phyloP scores from a whole-genome alignment of 2,329 filamentous ascomycete species.

The Fusarium armeniacum region DNA sequence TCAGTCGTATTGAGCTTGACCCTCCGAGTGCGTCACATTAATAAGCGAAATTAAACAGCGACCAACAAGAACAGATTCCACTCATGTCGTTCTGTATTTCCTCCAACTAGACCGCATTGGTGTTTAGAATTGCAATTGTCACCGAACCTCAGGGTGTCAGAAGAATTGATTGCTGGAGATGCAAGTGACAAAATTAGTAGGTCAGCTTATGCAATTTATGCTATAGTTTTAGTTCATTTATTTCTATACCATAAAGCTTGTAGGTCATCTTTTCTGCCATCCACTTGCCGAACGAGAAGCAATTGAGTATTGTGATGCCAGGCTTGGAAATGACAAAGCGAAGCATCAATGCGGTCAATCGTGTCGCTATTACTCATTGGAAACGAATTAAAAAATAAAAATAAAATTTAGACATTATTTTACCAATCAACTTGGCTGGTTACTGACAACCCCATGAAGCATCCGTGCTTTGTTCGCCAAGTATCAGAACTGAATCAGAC shows the following conservation, averaged over 20 bases:
- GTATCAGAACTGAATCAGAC: neutral
- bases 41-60: neutral
- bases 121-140: neutral
- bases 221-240: too few relatives aligned
- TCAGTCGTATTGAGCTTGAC: neutral
- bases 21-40: neutral
- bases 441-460: neutral
- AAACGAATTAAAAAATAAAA: neutral
- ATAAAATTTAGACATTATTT: neutral
- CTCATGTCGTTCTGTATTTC: neutral
- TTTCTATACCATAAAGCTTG: too few relatives aligned
- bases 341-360: neutral
- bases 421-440: neutral
- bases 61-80: neutral
- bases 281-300: too few relatives aligned
- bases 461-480: neutral
- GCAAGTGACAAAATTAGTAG: too few relatives aligned
- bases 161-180: too few relatives aligned
- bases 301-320: neutral
- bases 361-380: neutral
- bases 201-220: too few relatives aligned
- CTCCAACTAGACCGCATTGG: too few relatives aligned
- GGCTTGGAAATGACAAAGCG: neutral
- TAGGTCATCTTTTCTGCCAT: too few relatives aligned
- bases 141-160: neutral